Conservation (phyloP, 495 filamentous ascomycete species). For the Podospora bellae-mahoneyi region DNA sequence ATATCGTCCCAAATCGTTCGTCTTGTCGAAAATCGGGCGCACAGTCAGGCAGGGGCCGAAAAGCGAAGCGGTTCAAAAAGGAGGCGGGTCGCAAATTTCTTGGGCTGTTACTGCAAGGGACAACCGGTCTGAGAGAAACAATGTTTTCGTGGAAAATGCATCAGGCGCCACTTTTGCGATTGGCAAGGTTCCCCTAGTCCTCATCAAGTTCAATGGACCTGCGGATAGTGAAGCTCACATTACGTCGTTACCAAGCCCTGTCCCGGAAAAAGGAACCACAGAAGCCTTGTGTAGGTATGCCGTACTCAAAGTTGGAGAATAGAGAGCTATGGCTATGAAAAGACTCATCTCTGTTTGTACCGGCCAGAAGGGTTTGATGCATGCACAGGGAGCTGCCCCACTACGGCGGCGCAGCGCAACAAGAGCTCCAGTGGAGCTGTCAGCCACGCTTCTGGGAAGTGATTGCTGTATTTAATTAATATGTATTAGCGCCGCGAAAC, state of each 20-base stretch:
- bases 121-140: too few relatives aligned
- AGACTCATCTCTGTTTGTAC: too few relatives aligned
- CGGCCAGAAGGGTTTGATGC: background rate
- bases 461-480: background rate
- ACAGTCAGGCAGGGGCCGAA: background rate
- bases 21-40: too few relatives aligned
- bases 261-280: background rate
- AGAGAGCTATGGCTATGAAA: too few relatives aligned
- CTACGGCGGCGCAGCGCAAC: background rate
- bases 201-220: background rate
- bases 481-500: background rate
- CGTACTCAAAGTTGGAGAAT: too few relatives aligned
- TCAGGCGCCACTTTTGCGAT: background rate
- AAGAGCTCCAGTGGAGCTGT: background rate
- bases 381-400: background rate
- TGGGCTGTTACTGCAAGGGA: too few relatives aligned
- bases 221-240: background rate
- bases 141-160: background rate
- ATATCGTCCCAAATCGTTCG: too few relatives aligned
- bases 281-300: background rate
- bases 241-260: background rate
- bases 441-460: background rate
- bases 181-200: background rate
- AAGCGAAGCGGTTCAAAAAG: background rate
- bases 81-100: too few relatives aligned